A percentile compares a stretch with the other conserved stretches of the same genome.
phyloP scores from a whole-genome alignment of 2,329 filamentous ascomycete genomes.

The Alternaria arborescens region DNA sequence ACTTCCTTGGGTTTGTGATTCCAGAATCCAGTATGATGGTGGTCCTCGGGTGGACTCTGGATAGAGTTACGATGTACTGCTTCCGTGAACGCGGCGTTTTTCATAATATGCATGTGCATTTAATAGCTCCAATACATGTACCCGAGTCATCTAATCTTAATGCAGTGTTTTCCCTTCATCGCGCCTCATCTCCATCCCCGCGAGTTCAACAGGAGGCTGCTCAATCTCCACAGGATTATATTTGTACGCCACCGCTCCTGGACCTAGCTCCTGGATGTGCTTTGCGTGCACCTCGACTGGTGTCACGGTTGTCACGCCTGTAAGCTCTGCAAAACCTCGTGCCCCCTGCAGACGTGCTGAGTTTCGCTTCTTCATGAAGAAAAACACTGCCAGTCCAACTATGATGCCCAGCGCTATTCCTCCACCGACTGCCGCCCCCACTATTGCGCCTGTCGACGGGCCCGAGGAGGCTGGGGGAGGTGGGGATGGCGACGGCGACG shows the following conservation, averaged over 20 bases:
- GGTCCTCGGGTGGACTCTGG: not conserved
- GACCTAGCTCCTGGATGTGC: slow-evolving; percentile 10
- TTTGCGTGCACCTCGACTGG: slow-evolving; percentile 8
- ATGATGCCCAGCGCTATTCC: slow-evolving; percentile 2
- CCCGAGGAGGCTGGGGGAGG: slow-evolving; percentile 4
- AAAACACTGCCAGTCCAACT: slow-evolving; percentile 4
- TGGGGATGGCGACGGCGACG: not conserved
- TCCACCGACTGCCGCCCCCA: slow-evolving; percentile 9
- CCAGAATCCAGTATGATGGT: not conserved
- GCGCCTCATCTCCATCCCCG: not conserved
- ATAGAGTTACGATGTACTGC: not conserved
- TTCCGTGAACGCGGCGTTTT: not conserved
- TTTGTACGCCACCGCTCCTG: slow-evolving; percentile 9
- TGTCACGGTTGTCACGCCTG: not conserved
- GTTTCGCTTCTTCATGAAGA: slow-evolving; percentile 5
- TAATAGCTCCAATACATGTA: not conserved
- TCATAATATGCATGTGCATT: not conserved
- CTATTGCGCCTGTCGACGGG: slow-evolving; percentile 10
- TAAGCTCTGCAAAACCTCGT: not conserved
- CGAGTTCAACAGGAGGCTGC: slow-evolving; percentile 13
- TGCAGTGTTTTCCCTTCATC: not conserved
- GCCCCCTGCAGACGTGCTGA: not conserved
- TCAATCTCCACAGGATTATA: slow-evolving; percentile 6
- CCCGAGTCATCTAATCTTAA: not conserved
- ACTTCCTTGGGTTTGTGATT: not conserved